Conservation (phyloP, 2,329 filamentous ascomycete genomes). For the Fusarium metavorans region DNA sequence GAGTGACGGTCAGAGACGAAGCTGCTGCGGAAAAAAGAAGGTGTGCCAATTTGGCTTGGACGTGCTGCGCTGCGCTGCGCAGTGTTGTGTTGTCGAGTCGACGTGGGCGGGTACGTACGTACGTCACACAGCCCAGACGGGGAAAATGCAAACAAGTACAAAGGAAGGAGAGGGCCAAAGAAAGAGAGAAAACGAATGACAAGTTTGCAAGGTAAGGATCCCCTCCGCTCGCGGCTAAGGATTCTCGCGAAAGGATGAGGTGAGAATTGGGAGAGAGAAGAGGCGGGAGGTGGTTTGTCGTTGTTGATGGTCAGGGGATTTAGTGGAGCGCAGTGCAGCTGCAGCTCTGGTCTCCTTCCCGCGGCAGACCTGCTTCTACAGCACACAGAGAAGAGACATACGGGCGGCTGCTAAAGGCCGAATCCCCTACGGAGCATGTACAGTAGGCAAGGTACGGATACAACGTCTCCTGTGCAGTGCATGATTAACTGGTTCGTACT, state of each 20-base stretch:
- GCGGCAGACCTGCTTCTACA: conserved; percentile 1
- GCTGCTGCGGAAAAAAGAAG: conserved; percentile 7
- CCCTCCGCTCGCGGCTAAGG: conserved; percentile 40
- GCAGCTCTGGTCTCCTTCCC: not conserved
- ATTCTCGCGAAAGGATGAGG: conserved; percentile 41
- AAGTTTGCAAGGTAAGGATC: conserved; percentile 41
- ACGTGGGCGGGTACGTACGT: conserved; percentile 32
- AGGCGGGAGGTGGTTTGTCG: conserved; percentile 14
- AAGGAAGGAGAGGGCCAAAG: conserved; percentile 21
- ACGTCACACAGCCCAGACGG: conserved; percentile 24
- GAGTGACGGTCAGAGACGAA: conserved; percentile 24
- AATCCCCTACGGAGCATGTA: not conserved
- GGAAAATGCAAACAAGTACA: conserved; percentile 32
- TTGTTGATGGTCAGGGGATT: not conserved
- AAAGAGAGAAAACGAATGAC: conserved; percentile 39
- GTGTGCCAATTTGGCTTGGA: conserved; percentile 28
- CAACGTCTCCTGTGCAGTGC: not conserved
- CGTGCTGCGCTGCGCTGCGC: conserved; percentile 9
- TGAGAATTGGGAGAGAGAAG: conserved; percentile 39
- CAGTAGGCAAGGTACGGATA: not conserved
- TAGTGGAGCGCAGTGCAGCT: conserved; percentile 24
- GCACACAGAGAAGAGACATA: not conserved
- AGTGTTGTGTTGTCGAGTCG: conserved; percentile 32
- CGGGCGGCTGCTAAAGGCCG: not conserved
- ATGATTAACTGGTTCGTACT: conserved; percentile 5